Base-by-base conservation (phyloP, 1,139 yeast species). In the Protomyces arabidopsidicola region DNA sequence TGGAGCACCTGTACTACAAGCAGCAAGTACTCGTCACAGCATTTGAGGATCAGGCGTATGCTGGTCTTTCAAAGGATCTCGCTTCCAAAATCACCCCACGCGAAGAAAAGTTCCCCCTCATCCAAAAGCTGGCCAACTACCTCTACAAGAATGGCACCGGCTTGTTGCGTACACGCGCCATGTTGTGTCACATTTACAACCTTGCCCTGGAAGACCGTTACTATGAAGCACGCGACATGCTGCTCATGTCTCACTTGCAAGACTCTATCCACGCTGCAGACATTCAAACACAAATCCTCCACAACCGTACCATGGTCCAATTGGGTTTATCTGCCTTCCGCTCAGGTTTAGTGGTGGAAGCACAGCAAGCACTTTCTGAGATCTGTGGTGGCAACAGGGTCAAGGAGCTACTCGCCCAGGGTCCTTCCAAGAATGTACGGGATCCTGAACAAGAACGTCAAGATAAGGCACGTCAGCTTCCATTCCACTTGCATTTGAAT, bases 401-500 rank as follows among this genome's bases (percentile, higher is more conserved):
- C 71, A 90, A 89, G 80, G 98, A 95, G 77, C 82, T 93, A 68
- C 82, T 95, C 69, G 98, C 98, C 66, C 99, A 93, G 79, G 96
- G 96, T 66, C 83, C 86, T 72, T 87, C 83, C 74, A 84, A 90
- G 75, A 85, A 82, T 74, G 79, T 78, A 74, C 85, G 84, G 66
- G 81, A 83, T 39, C 77, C 84, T 63, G 82, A 81, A 68, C 72
- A 70, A 52, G 72, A 70, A 57, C 62, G 68, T 20, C 60, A 68
- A 18, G 93, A 87, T 74, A 87, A 84, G 73, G 95, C 87, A 75
- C 87, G 91, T 75, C 83, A 90, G 75, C 82, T 93, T 74, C 99
- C 99, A 67, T 95, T 88, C 87, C 98, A 95, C 78, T 91, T 90
- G 87, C 99, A 95, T 78, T 90, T 95, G 76, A 95, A 95, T 77